Conservation (phyloP, 2,329 filamentous ascomycete species). For the Neonectria coccinea region DNA sequence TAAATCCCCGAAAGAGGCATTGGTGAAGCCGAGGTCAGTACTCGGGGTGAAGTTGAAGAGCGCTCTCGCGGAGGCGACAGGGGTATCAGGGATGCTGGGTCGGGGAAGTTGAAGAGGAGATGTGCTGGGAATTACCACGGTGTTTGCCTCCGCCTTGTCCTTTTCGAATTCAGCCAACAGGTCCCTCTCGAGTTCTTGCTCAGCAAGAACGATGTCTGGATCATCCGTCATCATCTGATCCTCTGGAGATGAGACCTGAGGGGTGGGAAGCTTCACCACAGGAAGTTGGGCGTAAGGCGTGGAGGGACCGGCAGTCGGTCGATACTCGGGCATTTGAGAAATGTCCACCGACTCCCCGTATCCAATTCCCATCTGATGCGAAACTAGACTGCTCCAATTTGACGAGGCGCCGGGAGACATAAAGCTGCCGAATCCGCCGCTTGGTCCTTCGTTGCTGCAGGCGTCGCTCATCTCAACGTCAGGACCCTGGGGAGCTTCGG, state of each 20-base stretch:
- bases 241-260: neutral
- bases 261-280: neutral
- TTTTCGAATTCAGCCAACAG: neutral
- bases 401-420: neutral
- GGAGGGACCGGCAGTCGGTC: neutral
- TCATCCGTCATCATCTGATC: neutral
- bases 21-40: neutral
- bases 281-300: neutral
- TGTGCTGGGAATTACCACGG: neutral
- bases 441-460: neutral
- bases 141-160: neutral
- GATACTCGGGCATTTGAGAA: neutral
- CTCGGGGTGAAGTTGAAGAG: neutral
- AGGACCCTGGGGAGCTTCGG: neutral
- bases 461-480: neutral
- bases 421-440: neutral
- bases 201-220: neutral
- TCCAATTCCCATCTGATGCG: neutral
- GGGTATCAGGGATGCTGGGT: neutral
- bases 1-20: neutral
- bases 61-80: neutral
- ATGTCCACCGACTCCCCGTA: neutral
- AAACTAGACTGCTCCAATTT: neutral
- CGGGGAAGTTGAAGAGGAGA: neutral
- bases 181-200: neutral